These are phyloP conservation scores for Garcia nutans DNA, from an alignment of 345 rosid genomes.

Conservation along the genomic window DNA sequence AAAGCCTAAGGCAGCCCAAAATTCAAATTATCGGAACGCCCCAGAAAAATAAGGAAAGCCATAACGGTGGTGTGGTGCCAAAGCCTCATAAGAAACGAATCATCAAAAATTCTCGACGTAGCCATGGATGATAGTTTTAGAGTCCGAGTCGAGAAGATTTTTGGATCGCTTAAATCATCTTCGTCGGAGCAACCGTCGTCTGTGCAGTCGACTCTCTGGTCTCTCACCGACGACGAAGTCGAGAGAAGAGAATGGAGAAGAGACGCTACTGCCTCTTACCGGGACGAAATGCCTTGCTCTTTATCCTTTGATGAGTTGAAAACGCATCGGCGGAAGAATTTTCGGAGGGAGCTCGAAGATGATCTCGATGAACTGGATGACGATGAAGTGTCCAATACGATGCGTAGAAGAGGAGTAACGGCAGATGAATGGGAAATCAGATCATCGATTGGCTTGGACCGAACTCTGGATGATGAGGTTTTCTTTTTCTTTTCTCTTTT, in stretches of 20 bases:
- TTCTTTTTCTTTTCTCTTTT: not conserved
- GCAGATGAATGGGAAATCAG: slow-evolving; percentile 70
- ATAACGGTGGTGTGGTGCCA: not conserved
- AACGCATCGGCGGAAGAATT: slow-evolving; percentile 13
- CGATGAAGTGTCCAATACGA: slow-evolving; percentile 12
- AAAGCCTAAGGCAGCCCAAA: not conserved
- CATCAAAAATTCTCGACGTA: not conserved
- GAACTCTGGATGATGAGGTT: slow-evolving; percentile 82
- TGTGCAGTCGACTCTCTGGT: slow-evolving; percentile 42
- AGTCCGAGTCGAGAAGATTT: slow-evolving; percentile 49
- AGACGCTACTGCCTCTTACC: slow-evolving; percentile 27
- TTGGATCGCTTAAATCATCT: slow-evolving; percentile 57
- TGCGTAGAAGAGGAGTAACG: slow-evolving; percentile 15
- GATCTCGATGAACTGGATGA: slow-evolving; percentile 38
- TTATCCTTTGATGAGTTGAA: slow-evolving; percentile 39
- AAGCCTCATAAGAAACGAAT: not conserved
- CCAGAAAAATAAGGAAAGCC: not conserved
- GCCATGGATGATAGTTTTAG: slow-evolving; percentile 48
- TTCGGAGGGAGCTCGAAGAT: slow-evolving; percentile 22
- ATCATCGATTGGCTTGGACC: slow-evolving; percentile 71
- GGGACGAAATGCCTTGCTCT: slow-evolving; percentile 52
- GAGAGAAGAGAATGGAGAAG: slow-evolving; percentile 45
- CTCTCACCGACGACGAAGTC: slow-evolving; percentile 45
- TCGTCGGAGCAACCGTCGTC: slow-evolving; percentile 24
- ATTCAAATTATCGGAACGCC: not conserved